Evolutionary conservation across 1,139 yeast genomes (phyloP).

Genomic region (Zygotorulaspora mrakii): DNA sequence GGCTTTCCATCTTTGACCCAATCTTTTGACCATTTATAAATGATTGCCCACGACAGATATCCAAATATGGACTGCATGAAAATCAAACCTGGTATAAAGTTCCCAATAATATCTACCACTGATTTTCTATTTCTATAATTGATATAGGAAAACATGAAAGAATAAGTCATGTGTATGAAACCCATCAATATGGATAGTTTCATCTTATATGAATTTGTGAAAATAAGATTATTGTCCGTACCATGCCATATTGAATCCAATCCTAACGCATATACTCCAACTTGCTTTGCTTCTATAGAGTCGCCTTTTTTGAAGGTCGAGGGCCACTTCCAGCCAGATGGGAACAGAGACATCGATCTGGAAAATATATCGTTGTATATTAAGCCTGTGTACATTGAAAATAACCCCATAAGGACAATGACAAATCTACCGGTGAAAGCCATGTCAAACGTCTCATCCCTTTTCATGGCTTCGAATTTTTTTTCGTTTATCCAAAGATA

Average conservation of each 20-base stretch:
- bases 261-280: slow-evolving; percentile 64
- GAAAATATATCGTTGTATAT: slow-evolving; percentile 75
- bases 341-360: slow-evolving; percentile 67
- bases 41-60: slow-evolving; percentile 63
- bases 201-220: slow-evolving; percentile 79
- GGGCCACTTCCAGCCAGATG: slow-evolving; percentile 78
- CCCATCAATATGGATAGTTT: slow-evolving; percentile 78
- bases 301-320: slow-evolving; percentile 55
- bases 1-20: slow-evolving; percentile 67
- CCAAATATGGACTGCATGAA: slow-evolving; percentile 86
- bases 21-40: slow-evolving; percentile 75
- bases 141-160: slow-evolving; percentile 63
- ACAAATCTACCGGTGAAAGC: slow-evolving; percentile 75
- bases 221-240: slow-evolving; percentile 67
- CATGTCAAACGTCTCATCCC: slow-evolving; percentile 81
- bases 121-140: slow-evolving; percentile 59
- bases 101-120: slow-evolving; percentile 65
- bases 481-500: slow-evolving; percentile 59
- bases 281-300: slow-evolving; percentile 49
- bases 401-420: slow-evolving; percentile 66
- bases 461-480: slow-evolving; percentile 53
- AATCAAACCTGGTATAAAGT: slow-evolving; percentile 71
- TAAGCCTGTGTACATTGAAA: slow-evolving; percentile 76
- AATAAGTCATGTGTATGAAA: slow-evolving; percentile 71
- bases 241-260: slow-evolving; percentile 82